Base-by-base conservation (phyloP, 768 basidiomycete genomes). In the Coprinopsis cinerea region DNA sequence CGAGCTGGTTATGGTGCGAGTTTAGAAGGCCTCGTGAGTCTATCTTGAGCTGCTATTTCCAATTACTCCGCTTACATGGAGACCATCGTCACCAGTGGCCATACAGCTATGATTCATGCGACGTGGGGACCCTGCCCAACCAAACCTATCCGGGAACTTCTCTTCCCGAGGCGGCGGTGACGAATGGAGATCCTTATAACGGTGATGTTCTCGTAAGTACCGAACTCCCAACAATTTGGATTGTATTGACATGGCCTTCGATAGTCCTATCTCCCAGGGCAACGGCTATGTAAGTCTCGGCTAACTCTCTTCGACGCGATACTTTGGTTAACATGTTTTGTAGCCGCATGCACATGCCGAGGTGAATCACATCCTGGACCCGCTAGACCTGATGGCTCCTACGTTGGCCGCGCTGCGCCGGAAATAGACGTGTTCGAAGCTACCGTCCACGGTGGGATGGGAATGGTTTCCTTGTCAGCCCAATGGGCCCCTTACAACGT, bases 81-180 rank as follows among this genome's bases (percentile, higher is more conserved):
- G n/a, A 25, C 23, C 17, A 24, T 43, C 23, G 7, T 20, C 37
- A 20, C 25, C 23, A 59, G 81, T 86, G 83, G 83, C 85, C 85
- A 6, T 86, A 83, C 60, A 74, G 75, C 4, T 86, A 86, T 57
- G 82, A 86, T 49, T 64, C 79, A 2, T 92, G 91, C 60, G 91
- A 92, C 59, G 77, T 89, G 5, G 91, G 91, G 1, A 92, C 90
- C 0, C 66, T 87, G 2, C 70, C 78, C 9, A 92, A 92, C 62
- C 93, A 95, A 64, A 80, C 85, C 4, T 64, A 80, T 57, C 80
- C 85, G 48, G 87, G 79, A n/a, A 65, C 61, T 6, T 54, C 53
- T 24, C 76, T 28, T 1, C 87, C 86, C 15, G 54, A 68, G 2
- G 73, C 75, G 17, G 76, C 80, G 1, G 75, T 54, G 34, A 57